Conservation (phyloP, 257 asterid genomes). For the Gardenia jasminoides region DNA sequence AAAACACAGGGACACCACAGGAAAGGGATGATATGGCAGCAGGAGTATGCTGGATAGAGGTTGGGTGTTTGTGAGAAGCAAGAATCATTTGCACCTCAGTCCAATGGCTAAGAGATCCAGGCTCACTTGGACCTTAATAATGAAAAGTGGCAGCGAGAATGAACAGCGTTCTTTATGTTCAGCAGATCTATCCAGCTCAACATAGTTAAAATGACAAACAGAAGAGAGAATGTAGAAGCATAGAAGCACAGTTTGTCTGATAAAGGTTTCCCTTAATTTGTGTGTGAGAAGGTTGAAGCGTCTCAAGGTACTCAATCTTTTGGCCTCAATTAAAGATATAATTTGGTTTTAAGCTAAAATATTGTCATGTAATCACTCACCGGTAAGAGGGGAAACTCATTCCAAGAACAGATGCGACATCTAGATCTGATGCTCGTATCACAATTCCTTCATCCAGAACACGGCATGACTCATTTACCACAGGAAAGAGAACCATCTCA, state of each 20-base stretch:
- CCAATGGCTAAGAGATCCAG: not conserved
- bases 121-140: not conserved
- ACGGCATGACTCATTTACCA: conserved; percentile 94
- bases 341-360: not conserved
- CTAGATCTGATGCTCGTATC: conserved; percentile 92
- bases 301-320: not conserved
- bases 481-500: conserved; percentile 92
- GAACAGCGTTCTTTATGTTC: not conserved
- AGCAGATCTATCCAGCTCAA: not conserved
- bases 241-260: not conserved
- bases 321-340: not conserved
- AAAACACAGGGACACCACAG: not conserved
- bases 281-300: not conserved
- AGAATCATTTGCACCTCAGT: too few relatives aligned
- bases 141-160: not conserved
- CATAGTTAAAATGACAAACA: not conserved
- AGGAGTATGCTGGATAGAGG: too few relatives aligned
- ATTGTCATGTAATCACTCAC: conserved; percentile 40
- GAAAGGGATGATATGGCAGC: not conserved
- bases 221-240: not conserved
- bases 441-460: conserved; percentile 85
- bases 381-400: conserved; percentile 96
- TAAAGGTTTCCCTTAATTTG: not conserved
- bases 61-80: not conserved
- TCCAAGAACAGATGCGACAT: conserved; percentile 88